Evolutionary conservation across 306 rosid genomes (phyloP).

Genomic region (Ammopiptanthus mongolicus): DNA sequence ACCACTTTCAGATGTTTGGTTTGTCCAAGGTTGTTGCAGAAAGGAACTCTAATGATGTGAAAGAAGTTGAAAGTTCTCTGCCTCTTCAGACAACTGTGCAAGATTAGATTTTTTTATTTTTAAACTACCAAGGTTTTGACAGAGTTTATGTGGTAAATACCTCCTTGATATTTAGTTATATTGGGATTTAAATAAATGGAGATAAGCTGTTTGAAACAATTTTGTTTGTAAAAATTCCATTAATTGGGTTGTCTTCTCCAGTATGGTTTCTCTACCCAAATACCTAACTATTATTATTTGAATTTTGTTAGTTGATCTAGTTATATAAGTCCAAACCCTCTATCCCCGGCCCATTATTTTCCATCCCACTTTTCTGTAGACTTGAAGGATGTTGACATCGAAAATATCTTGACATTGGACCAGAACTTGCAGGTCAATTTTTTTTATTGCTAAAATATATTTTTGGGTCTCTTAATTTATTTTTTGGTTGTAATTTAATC

Average conservation of each 20-base stretch:
- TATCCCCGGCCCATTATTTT: not conserved
- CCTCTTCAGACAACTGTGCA: conserved; percentile 55
- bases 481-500: no score
- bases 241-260: not conserved
- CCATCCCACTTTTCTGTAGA: not conserved
- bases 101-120: conserved; percentile 33
- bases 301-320: not conserved
- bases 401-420: not conserved
- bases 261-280: not conserved
- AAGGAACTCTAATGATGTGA: conserved; percentile 38
- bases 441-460: no score
- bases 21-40: conserved; percentile 79
- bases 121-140: not conserved
- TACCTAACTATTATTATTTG: not conserved
- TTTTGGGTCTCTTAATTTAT: no score
- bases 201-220: not conserved
- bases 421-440: no score
- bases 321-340: not conserved
- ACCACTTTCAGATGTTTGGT: conserved; percentile 70
- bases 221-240: not conserved
- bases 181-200: not conserved
- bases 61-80: conserved; percentile 76
- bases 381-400: not conserved
- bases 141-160: not conserved
- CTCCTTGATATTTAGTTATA: not conserved